phyloP scores from a whole-genome alignment of 169 alveolate genomes.

The Plasmodium billcollinsi region DNA sequence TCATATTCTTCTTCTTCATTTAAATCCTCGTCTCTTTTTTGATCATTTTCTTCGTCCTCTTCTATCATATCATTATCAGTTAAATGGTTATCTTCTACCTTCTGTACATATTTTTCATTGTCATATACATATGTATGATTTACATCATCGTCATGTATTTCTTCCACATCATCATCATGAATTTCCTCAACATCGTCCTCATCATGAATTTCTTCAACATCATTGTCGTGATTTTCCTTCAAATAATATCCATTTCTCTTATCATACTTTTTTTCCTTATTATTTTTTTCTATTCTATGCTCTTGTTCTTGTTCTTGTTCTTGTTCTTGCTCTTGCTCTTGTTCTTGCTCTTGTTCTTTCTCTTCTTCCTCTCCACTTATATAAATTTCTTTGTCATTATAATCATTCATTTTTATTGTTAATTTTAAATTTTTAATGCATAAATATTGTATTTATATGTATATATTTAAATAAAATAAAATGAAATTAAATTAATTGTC shows the following conservation, averaged over 20 bases:
- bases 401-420: not conserved
- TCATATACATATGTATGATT: not conserved
- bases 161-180: too few species aligned
- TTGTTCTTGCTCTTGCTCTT: constrained; percentile 11
- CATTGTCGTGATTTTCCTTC: too few species aligned
- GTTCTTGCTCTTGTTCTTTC: constrained; percentile 24
- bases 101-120: not conserved
- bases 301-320: not conserved
- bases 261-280: not conserved
- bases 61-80: not conserved
- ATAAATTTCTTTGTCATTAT: constrained; percentile 1
- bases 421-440: not conserved
- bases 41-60: not conserved
- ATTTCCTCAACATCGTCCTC: too few species aligned
- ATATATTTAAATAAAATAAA: too few species aligned
- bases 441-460: too few species aligned
- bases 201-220: too few species aligned
- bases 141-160: not conserved
- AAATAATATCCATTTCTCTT: too few species aligned
- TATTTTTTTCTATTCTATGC: not conserved
- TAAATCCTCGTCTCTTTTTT: not conserved
- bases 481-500: too few species aligned
- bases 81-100: too few species aligned
- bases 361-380: constrained; percentile 14
- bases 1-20: constrained; percentile 8